Evolutionary conservation across 331 rosid genomes (phyloP), one percentile per base, ranked within the genome.

Genomic region (Arachis monticola): DNA sequence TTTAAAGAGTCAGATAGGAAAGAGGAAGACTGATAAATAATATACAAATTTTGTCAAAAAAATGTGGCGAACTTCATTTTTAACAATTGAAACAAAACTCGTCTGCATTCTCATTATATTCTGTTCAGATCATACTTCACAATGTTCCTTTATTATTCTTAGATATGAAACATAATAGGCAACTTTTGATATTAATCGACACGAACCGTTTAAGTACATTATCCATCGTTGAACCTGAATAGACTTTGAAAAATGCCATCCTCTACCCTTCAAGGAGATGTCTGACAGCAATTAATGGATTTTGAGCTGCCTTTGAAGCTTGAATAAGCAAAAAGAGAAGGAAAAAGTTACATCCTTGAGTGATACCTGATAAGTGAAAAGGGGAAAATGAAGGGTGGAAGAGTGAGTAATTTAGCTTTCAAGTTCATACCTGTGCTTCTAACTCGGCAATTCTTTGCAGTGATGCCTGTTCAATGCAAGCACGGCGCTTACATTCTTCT

Each of bases 401-500:
- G 58, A 11, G 58, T 52, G 58, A 53, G 59, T 13, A 53, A n/a
- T 10, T 73, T 67, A 64, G 64, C 79, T 22, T 72, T 40, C 52
- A 64, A 76, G 64, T 72, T 80, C 75, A 67, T 81, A 94, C 98
- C 97, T 82, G 94, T 40, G 88, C 90, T 82, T 94, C 98, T 81
- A 94, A 87, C 83, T 89, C 93, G 0, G 92, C 60, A 84, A 94
- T 94, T 87, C 95, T 86, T 38, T 90, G 97, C 81, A 90, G 79
- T 75, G 97, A 94, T 53, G 89, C 98, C 50, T 90, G 97, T 81
- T 94, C 98, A 63, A 94, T 79, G 92, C 83, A 81, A 77, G 97
- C 95, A n/a, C 97, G 95, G 10, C 91, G 96, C 87, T 83, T 88
- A 78, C 93, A 69, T 85, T 88, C 98, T 84, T 91, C 98, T 85